Conservation (phyloP, 2,329 filamentous ascomycete genomes). For the Penicillium aurantiogriseum region DNA sequence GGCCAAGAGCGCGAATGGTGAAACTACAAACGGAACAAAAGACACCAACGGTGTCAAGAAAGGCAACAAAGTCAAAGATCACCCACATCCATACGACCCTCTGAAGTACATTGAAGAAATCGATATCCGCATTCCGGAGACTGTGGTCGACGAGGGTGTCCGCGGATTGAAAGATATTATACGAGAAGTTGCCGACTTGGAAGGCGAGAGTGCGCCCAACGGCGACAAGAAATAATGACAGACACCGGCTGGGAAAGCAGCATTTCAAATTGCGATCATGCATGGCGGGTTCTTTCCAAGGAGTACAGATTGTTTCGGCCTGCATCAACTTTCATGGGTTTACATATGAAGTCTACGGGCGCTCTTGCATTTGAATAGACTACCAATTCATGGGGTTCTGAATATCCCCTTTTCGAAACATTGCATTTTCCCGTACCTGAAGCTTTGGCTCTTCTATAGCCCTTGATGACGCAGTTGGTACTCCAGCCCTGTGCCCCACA, state of each 20-base stretch:
- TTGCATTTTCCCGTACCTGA: not conserved
- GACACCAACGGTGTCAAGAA: constrained; percentile 25
- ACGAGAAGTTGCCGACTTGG: constrained; percentile 50
- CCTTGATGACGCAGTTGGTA: not conserved
- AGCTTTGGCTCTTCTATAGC: not conserved
- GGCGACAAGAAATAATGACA: constrained; percentile 24
- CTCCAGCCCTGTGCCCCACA: not conserved
- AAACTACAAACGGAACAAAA: constrained; percentile 15
- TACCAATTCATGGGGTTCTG: constrained; percentile 17
- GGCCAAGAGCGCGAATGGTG: constrained; percentile 25
- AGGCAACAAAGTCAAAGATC: constrained; percentile 28
- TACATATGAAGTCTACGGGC: constrained; percentile 15
- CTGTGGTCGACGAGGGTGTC: constrained; percentile 52
- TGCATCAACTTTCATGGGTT: constrained; percentile 14
- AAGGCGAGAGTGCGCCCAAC: constrained; percentile 35
- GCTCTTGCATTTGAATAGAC: constrained; percentile 22
- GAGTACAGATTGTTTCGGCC: constrained; percentile 20
- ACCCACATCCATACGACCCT: constrained; percentile 18
- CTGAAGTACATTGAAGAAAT: constrained; percentile 37
- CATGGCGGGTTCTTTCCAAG: constrained; percentile 18
- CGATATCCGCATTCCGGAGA: constrained; percentile 51
- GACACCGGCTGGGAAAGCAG: not conserved
- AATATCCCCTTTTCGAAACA: not conserved
- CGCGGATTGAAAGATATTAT: constrained; percentile 53
- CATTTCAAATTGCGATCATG: constrained; percentile 15